Evolutionary conservation across 2,329 filamentous ascomycete species (phyloP).

Genomic region (Arthrobotrys entomopaga): DNA sequence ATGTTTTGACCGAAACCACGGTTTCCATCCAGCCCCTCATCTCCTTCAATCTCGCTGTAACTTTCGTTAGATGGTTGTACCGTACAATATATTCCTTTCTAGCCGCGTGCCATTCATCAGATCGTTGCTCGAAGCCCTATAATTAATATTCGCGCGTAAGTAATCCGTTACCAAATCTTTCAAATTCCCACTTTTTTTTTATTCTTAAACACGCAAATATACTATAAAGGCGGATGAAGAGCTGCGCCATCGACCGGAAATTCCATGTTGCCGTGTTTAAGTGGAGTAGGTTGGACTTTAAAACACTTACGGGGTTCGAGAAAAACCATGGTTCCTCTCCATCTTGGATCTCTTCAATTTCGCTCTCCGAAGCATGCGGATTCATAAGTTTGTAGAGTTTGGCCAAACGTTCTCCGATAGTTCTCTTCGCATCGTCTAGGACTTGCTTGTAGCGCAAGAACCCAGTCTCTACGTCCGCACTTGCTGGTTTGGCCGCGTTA

Average conservation of each 20-base stretch:
- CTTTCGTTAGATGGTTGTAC: slow-evolving; percentile 10
- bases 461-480: neutral
- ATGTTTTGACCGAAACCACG: neutral
- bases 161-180: neutral
- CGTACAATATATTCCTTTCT: slow-evolving; percentile 22
- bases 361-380: slow-evolving; percentile 9
- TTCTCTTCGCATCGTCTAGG: neutral
- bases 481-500: neutral
- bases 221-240: too few relatives aligned
- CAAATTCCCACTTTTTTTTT: too few relatives aligned
- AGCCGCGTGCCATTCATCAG: slow-evolving; percentile 22
- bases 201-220: too few relatives aligned
- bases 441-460: slow-evolving; percentile 2
- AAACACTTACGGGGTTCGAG: slow-evolving; percentile 11
- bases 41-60: neutral
- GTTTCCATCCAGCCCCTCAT: slow-evolving; percentile 7
- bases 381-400: slow-evolving; percentile 19
- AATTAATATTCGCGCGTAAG: neutral
- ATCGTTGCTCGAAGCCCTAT: slow-evolving; percentile 17
- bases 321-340: slow-evolving; percentile 22
- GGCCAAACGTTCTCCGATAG: neutral
- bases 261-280: too few relatives aligned
- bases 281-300: too few relatives aligned
- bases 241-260: too few relatives aligned
- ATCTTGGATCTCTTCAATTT: slow-evolving; percentile 19